Evolutionary conservation across 805 yeast species (phyloP), one percentile per base, ranked within the genome.

Genomic region (Scheffersomyces coipomensis): DNA sequence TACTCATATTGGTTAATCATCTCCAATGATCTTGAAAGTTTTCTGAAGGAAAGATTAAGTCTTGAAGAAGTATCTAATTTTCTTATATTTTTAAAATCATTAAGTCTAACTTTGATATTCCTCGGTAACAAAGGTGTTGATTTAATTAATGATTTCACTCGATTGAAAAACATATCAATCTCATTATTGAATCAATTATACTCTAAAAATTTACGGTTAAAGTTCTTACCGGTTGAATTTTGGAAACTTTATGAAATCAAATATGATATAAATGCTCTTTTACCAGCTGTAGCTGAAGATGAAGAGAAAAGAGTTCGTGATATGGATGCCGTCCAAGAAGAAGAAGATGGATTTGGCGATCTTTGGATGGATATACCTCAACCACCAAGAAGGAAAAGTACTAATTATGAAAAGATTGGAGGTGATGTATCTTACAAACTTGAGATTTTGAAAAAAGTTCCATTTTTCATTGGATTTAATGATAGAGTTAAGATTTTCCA

Each of bases 391-490:
- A 15, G 30, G n/a, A 29, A 29, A 15, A 16, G 22, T 3, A 15
- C 17, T 21, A 27, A 35, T 26, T 22, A 27, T 19, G 12, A 19
- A 9, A 38, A 13, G 12, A 12, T 30, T 1, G 24, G 19, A 2
- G 38, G 13, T 17, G 58, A 52, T 21, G 43, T 47, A 6, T 11
- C 35, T 8, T 42, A 61, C 1, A 75, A 68, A 43, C 46, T 76
- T 17, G 78, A 76, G 33, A 64, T 90, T 0, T 68, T 87, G 33
- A 67, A 75, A 1, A 73, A 78, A 36, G 65, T 83, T 2, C 97
- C 98, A 2, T 91, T 86, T 55, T 83, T 89, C 64, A 70, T 91
- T 5, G 79, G 87, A 0, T 91, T 91, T 58, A 73, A 75, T 18
- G 75, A 77, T 24, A 70, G 99, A 34, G 97, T 88, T 0, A 75